Evolutionary conservation across 306 rosid genomes (phyloP).

Genomic region (Betula pendula): DNA sequence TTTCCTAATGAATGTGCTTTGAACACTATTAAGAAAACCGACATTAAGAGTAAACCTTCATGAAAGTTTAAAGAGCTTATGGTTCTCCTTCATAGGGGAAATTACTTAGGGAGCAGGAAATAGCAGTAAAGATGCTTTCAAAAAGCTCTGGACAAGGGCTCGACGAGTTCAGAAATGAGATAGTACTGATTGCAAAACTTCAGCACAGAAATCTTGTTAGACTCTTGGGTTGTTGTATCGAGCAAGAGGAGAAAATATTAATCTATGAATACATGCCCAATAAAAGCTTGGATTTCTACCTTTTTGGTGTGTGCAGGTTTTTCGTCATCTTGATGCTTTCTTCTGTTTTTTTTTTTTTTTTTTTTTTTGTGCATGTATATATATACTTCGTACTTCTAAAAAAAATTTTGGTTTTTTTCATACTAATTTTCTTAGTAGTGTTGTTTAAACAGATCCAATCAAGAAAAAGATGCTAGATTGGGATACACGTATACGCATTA

Average conservation of each 20-base stretch:
- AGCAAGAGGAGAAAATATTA: neutral
- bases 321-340: neutral
- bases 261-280: neutral
- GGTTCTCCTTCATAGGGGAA: neutral
- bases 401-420: too few species aligned
- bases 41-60: neutral
- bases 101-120: neutral
- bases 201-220: neutral
- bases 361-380: neutral
- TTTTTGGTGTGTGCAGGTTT: neutral
- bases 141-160: neutral
- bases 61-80: neutral
- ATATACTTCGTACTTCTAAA: too few species aligned
- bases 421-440: neutral
- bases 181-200: neutral
- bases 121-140: neutral
- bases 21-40: neutral
- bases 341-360: too few species aligned
- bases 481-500: neutral
- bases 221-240: neutral
- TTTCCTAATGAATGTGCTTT: neutral
- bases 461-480: neutral
- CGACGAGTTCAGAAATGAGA: neutral
- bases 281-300: neutral
- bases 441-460: neutral